Conservation (phyloP, 148 eudicot species). For the Rhododendron henanense region DNA sequence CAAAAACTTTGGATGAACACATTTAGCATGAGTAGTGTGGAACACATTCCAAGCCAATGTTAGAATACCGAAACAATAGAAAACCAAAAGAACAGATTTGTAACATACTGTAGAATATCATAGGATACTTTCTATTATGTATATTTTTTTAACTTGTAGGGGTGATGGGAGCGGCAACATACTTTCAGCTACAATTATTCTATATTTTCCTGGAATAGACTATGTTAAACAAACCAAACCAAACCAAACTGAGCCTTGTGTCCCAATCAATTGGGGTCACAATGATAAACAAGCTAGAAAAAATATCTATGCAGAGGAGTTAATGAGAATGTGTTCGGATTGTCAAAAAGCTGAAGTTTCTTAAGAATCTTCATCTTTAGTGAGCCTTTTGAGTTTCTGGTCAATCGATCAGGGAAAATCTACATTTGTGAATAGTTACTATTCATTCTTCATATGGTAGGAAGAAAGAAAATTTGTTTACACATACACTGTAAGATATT, state of each 20-base stretch:
- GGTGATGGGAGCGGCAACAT: background rate
- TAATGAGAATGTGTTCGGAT: background rate
- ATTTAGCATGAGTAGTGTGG: background rate
- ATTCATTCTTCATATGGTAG: background rate
- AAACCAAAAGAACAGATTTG: background rate
- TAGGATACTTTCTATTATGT: background rate
- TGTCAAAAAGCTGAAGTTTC: background rate
- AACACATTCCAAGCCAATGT: constrained; percentile 2
- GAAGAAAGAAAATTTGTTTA: background rate
- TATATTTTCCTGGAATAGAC: background rate
- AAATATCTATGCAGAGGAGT: background rate
- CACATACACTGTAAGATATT: background rate
- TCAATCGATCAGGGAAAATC: background rate
- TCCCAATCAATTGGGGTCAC: too few species aligned
- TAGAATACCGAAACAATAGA: background rate
- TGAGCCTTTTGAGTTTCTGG: background rate
- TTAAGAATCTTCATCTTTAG: background rate
- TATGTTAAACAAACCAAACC: background rate
- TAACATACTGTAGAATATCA: background rate
- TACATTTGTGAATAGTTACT: background rate
- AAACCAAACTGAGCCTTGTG: background rate
- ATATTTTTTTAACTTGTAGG: background rate
- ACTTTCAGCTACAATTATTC: background rate
- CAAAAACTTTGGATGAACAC: background rate
- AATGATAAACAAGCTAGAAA: background rate